Evolutionary conservation across 192 early-diverging fungal genomes (phyloP).

Genomic region (Martensiomyces pterosporus): DNA sequence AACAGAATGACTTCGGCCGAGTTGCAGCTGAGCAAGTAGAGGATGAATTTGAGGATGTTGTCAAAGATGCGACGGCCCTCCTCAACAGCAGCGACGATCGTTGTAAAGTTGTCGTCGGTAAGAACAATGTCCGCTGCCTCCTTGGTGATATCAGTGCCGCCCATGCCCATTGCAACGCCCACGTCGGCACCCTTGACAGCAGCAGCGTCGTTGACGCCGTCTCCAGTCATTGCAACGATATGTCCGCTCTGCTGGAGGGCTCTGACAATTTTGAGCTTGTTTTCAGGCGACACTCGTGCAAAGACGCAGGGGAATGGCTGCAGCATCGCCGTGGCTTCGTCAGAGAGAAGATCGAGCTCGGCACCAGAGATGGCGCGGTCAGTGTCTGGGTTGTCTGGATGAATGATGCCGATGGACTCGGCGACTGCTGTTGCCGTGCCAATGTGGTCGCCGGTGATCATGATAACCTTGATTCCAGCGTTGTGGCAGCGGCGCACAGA

Average conservation of each 20-base stretch:
- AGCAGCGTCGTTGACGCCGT: slow-evolving; percentile 95
- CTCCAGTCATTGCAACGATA: slow-evolving; percentile 90
- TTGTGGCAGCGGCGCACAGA: slow-evolving; percentile 74
- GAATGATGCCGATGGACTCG: slow-evolving; percentile 79
- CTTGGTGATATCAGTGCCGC: slow-evolving; percentile 96
- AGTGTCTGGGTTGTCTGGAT: slow-evolving; percentile 50
- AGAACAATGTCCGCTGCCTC: slow-evolving; percentile 97
- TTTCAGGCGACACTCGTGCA: slow-evolving; percentile 94
- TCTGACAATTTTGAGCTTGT: slow-evolving; percentile 92
- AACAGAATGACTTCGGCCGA: slow-evolving; percentile 92
- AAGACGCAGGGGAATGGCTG: slow-evolving; percentile 92
- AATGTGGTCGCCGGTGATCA: slow-evolving; percentile 98
- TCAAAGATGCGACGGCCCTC: slow-evolving; percentile 95
- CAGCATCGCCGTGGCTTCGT: slow-evolving; percentile 75
- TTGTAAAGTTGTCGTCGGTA: slow-evolving; percentile 92
- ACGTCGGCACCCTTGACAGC: slow-evolving; percentile 95
- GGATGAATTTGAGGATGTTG: slow-evolving; percentile 97
- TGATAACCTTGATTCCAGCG: slow-evolving; percentile 94
- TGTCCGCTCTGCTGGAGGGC: slow-evolving; percentile 78
- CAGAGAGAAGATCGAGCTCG: slow-evolving; percentile 87
- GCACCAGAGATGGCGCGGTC: slow-evolving; percentile 81
- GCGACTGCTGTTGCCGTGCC: slow-evolving; percentile 93
- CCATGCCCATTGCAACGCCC: slow-evolving; percentile 95
- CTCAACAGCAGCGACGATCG: slow-evolving; percentile 88
- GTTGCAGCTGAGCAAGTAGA: slow-evolving; percentile 92